Percentiles rank a stretch among this genome's conserved stretches.
Evolutionary conservation across 129 eudicot genomes (phyloP).

Genomic region (Centella asiatica): DNA sequence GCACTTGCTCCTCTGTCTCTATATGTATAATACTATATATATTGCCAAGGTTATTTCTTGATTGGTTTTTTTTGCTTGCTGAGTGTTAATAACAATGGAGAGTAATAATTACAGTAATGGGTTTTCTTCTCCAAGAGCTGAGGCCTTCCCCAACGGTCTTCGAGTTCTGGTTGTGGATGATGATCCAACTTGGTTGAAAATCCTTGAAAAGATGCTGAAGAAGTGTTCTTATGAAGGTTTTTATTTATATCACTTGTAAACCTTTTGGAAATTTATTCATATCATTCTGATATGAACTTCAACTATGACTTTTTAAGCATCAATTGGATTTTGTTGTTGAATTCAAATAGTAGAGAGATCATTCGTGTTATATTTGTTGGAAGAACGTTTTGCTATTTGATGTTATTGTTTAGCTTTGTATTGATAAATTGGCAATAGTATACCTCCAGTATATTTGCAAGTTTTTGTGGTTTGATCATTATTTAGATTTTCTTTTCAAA

Average conservation of each 20-base stretch:
- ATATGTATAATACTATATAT: not conserved
- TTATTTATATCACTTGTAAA: too few species aligned
- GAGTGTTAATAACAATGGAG: conserved; percentile 23
- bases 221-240: conserved; percentile 92
- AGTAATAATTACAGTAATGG: conserved; percentile 28
- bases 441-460: too few species aligned
- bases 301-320: not conserved
- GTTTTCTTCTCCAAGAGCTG: conserved; percentile 76
- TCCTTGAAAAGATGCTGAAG: conserved; percentile 96
- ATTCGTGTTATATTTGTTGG: too few species aligned
- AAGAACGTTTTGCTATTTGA: too few species aligned
- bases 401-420: too few species aligned
- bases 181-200: conserved; percentile 95
- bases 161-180: conserved; percentile 97
- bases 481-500: not conserved
- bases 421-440: too few species aligned
- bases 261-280: too few species aligned
- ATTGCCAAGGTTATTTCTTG: not conserved
- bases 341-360: too few species aligned
- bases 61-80: not conserved
- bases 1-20: conserved; percentile 7
- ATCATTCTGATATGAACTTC: too few species aligned
- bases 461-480: not conserved
- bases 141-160: conserved; percentile 82
- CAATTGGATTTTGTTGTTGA: too few species aligned